phyloP scores from a whole-genome alignment of 2,329 filamentous ascomycete genomes.

The Furcasterigmium sp. region DNA sequence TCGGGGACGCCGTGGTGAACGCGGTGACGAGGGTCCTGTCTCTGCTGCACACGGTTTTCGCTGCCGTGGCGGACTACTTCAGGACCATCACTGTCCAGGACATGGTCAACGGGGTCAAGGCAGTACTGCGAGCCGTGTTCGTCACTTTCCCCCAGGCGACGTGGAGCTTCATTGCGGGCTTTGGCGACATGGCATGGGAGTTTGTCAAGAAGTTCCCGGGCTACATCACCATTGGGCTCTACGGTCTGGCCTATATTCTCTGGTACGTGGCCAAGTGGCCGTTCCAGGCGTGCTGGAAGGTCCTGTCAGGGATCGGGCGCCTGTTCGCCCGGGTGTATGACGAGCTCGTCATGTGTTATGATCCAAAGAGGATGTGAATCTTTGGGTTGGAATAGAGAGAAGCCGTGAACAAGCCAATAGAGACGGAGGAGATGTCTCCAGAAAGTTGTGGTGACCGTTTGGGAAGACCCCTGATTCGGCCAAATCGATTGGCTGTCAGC shows the following conservation, averaged over 20 bases:
- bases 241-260: slow-evolving; percentile 17
- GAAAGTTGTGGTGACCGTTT: background rate
- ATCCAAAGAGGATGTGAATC: slow-evolving; percentile 24
- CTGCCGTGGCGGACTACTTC: slow-evolving; percentile 28
- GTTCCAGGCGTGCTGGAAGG: slow-evolving; percentile 24
- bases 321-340: slow-evolving; percentile 24
- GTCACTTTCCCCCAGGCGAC: slow-evolving; percentile 21
- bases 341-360: slow-evolving; percentile 28
- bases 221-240: slow-evolving; percentile 18
- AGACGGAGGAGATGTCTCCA: too few species aligned
- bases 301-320: slow-evolving; percentile 21
- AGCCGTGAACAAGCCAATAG: background rate
- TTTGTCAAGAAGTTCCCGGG: slow-evolving; percentile 25
- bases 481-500: slow-evolving; percentile 1
- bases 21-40: slow-evolving; percentile 21
- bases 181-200: slow-evolving; percentile 18
- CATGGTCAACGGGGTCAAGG: slow-evolving; percentile 27
- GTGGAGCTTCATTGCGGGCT: slow-evolving; percentile 14
- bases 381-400: background rate
- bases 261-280: slow-evolving; percentile 25
- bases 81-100: slow-evolving; percentile 29
- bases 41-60: slow-evolving; percentile 27
- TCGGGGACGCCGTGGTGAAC: slow-evolving; percentile 17
- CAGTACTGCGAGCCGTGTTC: slow-evolving; percentile 24
- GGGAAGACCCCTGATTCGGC: slow-evolving; percentile 6